Conservation (phyloP, 1,284 basidiomycete genomes). For the Microstroma glucosiphilum region DNA sequence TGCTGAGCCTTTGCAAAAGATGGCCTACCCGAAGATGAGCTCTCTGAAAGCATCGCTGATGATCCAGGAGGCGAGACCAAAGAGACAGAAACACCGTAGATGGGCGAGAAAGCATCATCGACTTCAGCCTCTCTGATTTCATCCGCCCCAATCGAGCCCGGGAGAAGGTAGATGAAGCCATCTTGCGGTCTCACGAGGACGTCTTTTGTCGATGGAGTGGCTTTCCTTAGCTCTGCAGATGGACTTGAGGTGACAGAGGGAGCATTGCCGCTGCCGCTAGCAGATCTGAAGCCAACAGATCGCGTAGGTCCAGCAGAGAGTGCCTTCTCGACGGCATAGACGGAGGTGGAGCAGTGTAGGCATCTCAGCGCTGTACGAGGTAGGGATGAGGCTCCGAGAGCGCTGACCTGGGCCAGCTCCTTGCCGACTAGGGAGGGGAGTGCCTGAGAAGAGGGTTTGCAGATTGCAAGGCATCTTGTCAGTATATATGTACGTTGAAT, state of each 20-base stretch:
- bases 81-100: neutral
- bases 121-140: neutral
- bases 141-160: neutral
- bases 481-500: neutral
- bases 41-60: neutral
- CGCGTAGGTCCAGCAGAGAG: neutral
- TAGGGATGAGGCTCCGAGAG: neutral
- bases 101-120: neutral
- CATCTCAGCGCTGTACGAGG: constrained; percentile 6
- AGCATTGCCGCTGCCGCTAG: neutral
- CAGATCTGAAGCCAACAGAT: neutral
- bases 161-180: constrained; percentile 6
- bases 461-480: neutral
- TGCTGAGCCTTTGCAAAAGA: neutral
- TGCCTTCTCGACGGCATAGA: constrained; percentile 13
- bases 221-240: neutral
- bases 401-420: neutral
- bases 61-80: neutral
- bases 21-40: neutral
- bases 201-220: constrained; percentile 2
- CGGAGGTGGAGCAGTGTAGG: constrained; percentile 11
- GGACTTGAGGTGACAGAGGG: neutral
- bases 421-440: constrained; percentile 1
- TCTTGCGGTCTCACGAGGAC: constrained; percentile 6
- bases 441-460: neutral